A percentile compares a stretch with the other conserved stretches of the same genome.
These are phyloP conservation scores for Aureobasidium zeae DNA, from an alignment of 2,329 filamentous ascomycete species.

Conservation along the genomic window DNA sequence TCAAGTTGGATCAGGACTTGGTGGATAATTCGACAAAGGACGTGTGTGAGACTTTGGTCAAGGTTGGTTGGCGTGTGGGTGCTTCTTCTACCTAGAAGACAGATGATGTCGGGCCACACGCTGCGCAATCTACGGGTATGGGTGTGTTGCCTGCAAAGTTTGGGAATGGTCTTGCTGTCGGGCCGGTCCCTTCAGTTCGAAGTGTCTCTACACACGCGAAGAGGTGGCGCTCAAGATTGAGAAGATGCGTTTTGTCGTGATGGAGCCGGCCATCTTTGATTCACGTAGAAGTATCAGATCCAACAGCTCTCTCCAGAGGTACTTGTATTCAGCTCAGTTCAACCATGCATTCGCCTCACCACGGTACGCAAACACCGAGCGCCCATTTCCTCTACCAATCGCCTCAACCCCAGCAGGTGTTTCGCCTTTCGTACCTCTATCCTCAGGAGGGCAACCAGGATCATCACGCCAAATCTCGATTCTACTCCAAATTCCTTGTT, in stretches of 20 bases:
- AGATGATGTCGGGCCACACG: not conserved
- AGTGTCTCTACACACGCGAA: not conserved
- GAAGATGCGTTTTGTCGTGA: not conserved
- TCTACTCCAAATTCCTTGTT: constrained; percentile 26
- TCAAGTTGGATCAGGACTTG: constrained; percentile 32
- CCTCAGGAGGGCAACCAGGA: constrained; percentile 37
- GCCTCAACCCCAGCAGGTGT: constrained; percentile 21
- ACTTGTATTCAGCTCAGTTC: no score
- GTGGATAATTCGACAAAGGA: constrained; percentile 31
- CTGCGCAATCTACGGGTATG: not conserved
- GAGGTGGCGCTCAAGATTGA: not conserved
- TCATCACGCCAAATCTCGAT: constrained; percentile 67
- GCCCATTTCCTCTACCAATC: constrained; percentile 33
- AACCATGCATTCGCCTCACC: constrained; percentile 19
- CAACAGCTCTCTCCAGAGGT: no score
- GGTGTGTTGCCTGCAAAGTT: not conserved
- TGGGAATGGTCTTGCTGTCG: not conserved
- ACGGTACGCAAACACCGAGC: constrained; percentile 37
- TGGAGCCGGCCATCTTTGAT: no score
- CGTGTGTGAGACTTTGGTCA: constrained; percentile 33
- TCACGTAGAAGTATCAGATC: no score
- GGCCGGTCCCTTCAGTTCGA: no score
- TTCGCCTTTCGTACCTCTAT: constrained; percentile 17
- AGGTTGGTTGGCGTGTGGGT: constrained; percentile 31
- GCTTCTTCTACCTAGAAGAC: constrained; percentile 1